Evolutionary conservation across 371 early-diverging fungal genomes (phyloP).

Genomic region (Mortierella sp.): DNA sequence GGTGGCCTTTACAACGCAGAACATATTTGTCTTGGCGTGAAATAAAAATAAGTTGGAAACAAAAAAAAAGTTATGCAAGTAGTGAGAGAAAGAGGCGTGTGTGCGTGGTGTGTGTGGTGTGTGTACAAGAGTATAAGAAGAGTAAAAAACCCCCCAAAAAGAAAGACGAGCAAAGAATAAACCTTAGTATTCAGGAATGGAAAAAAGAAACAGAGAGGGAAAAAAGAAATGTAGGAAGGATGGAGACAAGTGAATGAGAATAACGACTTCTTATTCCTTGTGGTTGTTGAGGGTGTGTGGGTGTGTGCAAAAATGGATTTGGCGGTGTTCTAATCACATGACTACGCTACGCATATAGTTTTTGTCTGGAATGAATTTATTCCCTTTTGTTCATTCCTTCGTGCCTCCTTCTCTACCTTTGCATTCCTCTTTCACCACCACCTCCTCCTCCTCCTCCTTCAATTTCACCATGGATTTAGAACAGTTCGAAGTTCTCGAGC

Average conservation of each 20-base stretch:
- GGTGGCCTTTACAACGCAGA: conserved; percentile 50
- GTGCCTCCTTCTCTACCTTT: neutral
- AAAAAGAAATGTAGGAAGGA: neutral
- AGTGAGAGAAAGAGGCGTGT: neutral
- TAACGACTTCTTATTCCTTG: too few relatives aligned
- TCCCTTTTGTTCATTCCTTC: neutral
- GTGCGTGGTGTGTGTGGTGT: neutral
- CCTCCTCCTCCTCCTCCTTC: neutral
- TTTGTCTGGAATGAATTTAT: too few relatives aligned
- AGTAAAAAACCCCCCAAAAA: neutral
- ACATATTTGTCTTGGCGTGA: conserved; percentile 11
- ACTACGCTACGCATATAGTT: too few relatives aligned
- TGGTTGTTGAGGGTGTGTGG: too few relatives aligned
- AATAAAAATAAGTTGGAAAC: neutral
- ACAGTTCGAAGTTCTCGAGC: conserved; percentile 89
- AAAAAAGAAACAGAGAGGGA: neutral
- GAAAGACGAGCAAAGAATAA: neutral
- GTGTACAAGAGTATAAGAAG: neutral
- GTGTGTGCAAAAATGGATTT: too few relatives aligned
- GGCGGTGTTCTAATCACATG: conserved; percentile 17
- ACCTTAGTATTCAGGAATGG: too few relatives aligned
- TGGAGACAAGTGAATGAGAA: neutral
- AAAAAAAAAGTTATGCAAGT: neutral
- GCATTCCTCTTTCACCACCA: neutral
- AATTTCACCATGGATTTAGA: conserved; percentile 69